Evolutionary conservation across 805 yeast genomes (phyloP).

Genomic region (Cyberlindnera americana): DNA sequence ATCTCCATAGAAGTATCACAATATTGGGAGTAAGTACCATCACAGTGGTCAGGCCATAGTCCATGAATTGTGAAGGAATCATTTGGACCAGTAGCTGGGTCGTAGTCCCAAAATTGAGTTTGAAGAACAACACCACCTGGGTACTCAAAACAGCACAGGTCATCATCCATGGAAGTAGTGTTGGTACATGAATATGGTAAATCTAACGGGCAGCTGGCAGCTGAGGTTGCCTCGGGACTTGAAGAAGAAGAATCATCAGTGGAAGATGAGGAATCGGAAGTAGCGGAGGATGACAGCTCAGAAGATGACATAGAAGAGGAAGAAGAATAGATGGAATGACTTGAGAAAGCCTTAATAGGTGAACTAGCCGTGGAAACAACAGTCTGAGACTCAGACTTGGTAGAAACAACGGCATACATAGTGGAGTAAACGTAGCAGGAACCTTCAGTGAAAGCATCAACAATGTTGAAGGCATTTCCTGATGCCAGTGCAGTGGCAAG

Average conservation of each 20-base stretch:
- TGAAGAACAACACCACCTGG: conserved; percentile 81
- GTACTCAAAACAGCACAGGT: conserved; percentile 80
- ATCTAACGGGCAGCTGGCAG: conserved; percentile 47
- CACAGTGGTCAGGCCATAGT: conserved; percentile 85
- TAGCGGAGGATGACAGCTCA: background rate
- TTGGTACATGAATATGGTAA: conserved; percentile 61
- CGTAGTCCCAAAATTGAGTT: conserved; percentile 93
- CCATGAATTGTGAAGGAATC: conserved; percentile 81
- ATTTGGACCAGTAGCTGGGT: conserved; percentile 67
- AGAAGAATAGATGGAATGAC: too few species aligned
- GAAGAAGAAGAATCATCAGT: background rate
- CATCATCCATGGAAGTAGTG: conserved; percentile 42
- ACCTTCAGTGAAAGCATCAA: background rate
- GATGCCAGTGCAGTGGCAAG: background rate
- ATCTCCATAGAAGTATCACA: conserved; percentile 65
- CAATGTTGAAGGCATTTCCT: background rate
- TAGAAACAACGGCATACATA: background rate
- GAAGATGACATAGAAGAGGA: too few species aligned
- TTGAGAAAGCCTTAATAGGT: background rate
- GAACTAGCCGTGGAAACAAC: background rate
- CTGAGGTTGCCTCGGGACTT: conserved; percentile 1
- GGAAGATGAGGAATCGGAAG: background rate
- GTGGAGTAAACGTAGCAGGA: background rate
- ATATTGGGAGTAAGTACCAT: conserved; percentile 75
- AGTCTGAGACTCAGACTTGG: background rate